phyloP scores from a whole-genome alignment of 805 yeast genomes.

The Lachancea sp. region DNA sequence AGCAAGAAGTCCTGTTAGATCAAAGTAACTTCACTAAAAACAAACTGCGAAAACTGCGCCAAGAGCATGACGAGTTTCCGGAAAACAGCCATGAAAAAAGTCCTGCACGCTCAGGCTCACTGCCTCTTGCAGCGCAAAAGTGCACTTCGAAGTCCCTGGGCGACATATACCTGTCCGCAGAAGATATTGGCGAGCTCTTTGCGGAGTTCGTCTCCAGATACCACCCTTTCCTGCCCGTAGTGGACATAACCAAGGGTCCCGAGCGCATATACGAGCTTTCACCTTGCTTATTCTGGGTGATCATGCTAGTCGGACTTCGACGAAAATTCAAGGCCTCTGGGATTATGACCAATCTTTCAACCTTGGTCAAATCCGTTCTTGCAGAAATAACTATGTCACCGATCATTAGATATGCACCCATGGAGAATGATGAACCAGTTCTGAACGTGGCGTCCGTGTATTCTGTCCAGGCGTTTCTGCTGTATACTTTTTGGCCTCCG shows the following conservation, averaged over 20 bases:
- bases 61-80: neutral
- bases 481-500: slow-evolving; percentile 95
- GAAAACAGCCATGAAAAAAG: neutral
- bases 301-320: slow-evolving; percentile 77
- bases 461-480: slow-evolving; percentile 85
- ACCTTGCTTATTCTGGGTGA: slow-evolving; percentile 91
- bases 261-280: slow-evolving; percentile 72
- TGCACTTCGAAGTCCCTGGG: slow-evolving; percentile 72
- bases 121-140: slow-evolving; percentile 28
- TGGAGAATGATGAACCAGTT: slow-evolving; percentile 73
- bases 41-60: slow-evolving; percentile 18
- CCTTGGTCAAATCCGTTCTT: slow-evolving; percentile 63
- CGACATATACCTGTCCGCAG: slow-evolving; percentile 53
- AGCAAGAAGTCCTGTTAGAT: slow-evolving; percentile 23
- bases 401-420: slow-evolving; percentile 74
- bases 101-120: neutral
- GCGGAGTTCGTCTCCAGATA: slow-evolving; percentile 68
- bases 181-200: slow-evolving; percentile 56
- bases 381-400: slow-evolving; percentile 90
- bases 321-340: slow-evolving; percentile 39
- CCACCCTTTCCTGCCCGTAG: slow-evolving; percentile 83
- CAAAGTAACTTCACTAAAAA: slow-evolving; percentile 29
- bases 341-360: slow-evolving; percentile 57
- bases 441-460: slow-evolving; percentile 86
- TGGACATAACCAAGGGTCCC: slow-evolving; percentile 75